Conservation (phyloP, 768 basidiomycete species). For the Lyophyllum atratum region DNA sequence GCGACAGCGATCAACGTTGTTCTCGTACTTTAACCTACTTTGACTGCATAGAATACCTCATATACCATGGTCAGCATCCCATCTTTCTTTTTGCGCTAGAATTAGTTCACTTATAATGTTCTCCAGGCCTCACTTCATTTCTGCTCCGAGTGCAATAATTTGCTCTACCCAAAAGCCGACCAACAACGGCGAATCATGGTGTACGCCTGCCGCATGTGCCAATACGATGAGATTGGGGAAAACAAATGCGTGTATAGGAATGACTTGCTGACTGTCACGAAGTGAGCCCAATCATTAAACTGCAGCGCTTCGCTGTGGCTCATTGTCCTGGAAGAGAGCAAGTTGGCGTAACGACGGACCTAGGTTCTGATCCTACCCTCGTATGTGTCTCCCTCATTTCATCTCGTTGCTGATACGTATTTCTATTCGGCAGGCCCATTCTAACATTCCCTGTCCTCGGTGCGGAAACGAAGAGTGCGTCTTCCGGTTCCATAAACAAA, state of each 20-base stretch:
- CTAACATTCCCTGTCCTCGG: conserved; percentile 78
- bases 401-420: not conserved
- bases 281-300: conserved; percentile 50
- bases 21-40: not conserved
- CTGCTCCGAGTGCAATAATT: conserved; percentile 94
- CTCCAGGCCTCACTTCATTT: conserved; percentile 82
- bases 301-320: conserved; percentile 1
- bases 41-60: not conserved
- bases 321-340: conserved; percentile 66
- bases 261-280: conserved; percentile 90
- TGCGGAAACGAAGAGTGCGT: conserved; percentile 85
- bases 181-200: conserved; percentile 82
- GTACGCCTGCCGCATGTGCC: conserved; percentile 90
- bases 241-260: conserved; percentile 93
- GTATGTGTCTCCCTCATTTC: conserved; percentile 37
- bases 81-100: not conserved
- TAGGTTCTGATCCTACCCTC: conserved; percentile 88
- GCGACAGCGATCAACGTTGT: not conserved
- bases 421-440: conserved; percentile 62
- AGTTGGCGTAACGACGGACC: conserved; percentile 85
- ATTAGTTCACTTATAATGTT: not conserved
- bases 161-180: conserved; percentile 93
- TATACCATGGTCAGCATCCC: conserved; percentile 3
- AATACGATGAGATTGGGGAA: conserved; percentile 80
- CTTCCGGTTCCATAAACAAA: not conserved